Base-by-base conservation (phyloP, 2,329 filamentous ascomycete genomes). In the Ophidiomyces ophidiicola region DNA sequence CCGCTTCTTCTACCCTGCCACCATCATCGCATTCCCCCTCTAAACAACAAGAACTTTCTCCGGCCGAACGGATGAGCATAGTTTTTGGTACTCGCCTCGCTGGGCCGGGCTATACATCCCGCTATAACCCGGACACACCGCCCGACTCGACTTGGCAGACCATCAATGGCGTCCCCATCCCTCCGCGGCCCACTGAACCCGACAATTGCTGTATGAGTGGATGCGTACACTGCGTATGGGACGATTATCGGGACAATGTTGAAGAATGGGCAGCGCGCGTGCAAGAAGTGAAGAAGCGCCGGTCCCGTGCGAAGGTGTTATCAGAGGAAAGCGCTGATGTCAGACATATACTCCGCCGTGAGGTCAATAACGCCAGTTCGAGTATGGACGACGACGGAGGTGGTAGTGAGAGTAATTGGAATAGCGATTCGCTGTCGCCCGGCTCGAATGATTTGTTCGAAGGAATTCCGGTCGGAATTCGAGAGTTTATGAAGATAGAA, bases 131-230 rank as follows among this genome's bases (percentile, higher is more conserved):
- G 4, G 70, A 68, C 2, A 68, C 74, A 31, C 64, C 74, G 8
- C 64, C 70, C 10, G 68, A 72, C 45, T 76, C 76, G 35, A 73
- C 67, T 6, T 67, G 76, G 44, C 59, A 55, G 40, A 64, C 59
- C 1, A 68, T 94, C 40, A 86, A 82, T 1, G 88, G 87, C 3
- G 72, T 96, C 1, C 62, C 76, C 12, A 80, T 96, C 3, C 90
- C 90, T 1, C 87, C 86, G 0, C 74, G 74, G 33, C 90, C 90
- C 1, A 71, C 76, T 33, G 88, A 98, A 61, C 90, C 90, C 3
- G 90, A 96, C 53, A 94, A 98, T 56, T 98, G 90, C 70, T 98
- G 90, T 63, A 98, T 98, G 90, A 90, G 83, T 54, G 90, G 90
- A 2, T 98, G 90, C 57, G 88, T 94, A 34, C 87, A 96, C 59